These are phyloP conservation scores for Tillandsia leiboldiana DNA, from an alignment of 176 grass and related monocot genomes.

Conservation along the genomic window DNA sequence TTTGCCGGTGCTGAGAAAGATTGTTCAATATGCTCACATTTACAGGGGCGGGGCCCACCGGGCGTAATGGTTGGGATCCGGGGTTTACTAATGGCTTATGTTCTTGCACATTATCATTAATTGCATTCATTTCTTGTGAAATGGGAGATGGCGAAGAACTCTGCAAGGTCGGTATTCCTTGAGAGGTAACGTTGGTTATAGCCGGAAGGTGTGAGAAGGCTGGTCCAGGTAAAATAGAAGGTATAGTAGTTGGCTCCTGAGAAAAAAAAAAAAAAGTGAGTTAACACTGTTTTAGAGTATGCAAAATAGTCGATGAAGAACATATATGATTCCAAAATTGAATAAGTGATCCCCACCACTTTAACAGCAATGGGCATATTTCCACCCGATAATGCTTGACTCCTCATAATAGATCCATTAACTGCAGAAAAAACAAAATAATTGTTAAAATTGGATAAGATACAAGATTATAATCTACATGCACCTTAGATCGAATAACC, in stretches of 20 bases:
- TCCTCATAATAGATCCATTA: constrained; percentile 40
- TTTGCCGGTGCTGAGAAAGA: constrained; percentile 52
- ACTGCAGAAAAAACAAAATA: constrained; percentile 27
- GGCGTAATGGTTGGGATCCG: constrained; percentile 48
- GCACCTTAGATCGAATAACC: not conserved
- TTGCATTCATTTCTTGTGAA: constrained; percentile 64
- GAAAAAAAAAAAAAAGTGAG: constrained; percentile 13
- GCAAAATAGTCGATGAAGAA: too few relatives aligned
- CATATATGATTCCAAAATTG: constrained; percentile 4
- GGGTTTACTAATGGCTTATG: constrained; percentile 68
- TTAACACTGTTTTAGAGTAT: not conserved
- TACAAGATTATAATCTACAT: not conserved
- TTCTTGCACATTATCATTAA: constrained; percentile 66
- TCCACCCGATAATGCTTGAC: constrained; percentile 39
- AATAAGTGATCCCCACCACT: constrained; percentile 38
- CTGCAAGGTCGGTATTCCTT: constrained; percentile 52
- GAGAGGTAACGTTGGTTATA: constrained; percentile 50
- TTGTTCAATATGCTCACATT: constrained; percentile 82
- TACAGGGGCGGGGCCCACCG: constrained; percentile 44
- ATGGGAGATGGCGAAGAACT: constrained; percentile 65
- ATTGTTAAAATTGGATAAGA: constrained; percentile 2
- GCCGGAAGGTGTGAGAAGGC: constrained; percentile 43
- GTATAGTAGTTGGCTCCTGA: constrained; percentile 54
- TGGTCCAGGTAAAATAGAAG: constrained; percentile 46
- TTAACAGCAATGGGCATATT: constrained; percentile 39